A percentile compares a stretch with the other conserved stretches of the same genome.
Conservation (phyloP, 495 filamentous ascomycete genomes). For the Penicillium pulvis region DNA sequence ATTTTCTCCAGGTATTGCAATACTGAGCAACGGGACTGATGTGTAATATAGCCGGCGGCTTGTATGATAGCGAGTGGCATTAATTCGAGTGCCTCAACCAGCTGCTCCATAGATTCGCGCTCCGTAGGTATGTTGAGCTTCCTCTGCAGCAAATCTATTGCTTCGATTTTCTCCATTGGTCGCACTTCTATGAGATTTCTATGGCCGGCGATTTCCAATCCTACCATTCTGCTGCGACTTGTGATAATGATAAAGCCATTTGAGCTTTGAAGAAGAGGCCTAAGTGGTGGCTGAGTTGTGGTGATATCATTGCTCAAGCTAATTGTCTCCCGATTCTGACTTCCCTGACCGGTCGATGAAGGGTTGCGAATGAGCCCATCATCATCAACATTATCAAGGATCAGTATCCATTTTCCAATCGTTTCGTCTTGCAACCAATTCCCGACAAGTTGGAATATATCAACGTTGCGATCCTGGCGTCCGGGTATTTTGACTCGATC, state of each 20-base stretch:
- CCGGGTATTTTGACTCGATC: slow-evolving; percentile 35
- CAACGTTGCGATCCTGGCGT: slow-evolving; percentile 34
- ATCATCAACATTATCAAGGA: slow-evolving; percentile 14
- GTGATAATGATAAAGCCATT: slow-evolving; percentile 27
- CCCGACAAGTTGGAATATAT: slow-evolving; percentile 43
- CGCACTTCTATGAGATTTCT: slow-evolving; percentile 4
- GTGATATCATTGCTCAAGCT: not conserved
- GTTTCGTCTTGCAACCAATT: slow-evolving; percentile 31
- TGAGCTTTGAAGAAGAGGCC: not conserved
- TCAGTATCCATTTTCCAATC: slow-evolving; percentile 8
- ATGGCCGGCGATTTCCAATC: not conserved
- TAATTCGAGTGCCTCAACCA: slow-evolving; percentile 1
- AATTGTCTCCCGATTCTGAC: not conserved
- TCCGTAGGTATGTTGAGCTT: not conserved
- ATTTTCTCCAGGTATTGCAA: slow-evolving; percentile 43
- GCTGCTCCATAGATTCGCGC: not conserved
- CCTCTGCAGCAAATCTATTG: not conserved
- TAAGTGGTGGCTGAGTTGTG: not conserved
- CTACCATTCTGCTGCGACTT: slow-evolving; percentile 6
- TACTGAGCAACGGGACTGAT: slow-evolving; percentile 27
- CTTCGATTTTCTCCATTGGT: not conserved
- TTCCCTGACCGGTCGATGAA: not conserved
- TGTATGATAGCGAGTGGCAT: slow-evolving; percentile 13
- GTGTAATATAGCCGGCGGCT: slow-evolving; percentile 2
- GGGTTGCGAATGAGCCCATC: slow-evolving; percentile 17